phyloP scores from a whole-genome alignment of 2,329 filamentous ascomycete species.

The Fusarium pseudocircinatum region DNA sequence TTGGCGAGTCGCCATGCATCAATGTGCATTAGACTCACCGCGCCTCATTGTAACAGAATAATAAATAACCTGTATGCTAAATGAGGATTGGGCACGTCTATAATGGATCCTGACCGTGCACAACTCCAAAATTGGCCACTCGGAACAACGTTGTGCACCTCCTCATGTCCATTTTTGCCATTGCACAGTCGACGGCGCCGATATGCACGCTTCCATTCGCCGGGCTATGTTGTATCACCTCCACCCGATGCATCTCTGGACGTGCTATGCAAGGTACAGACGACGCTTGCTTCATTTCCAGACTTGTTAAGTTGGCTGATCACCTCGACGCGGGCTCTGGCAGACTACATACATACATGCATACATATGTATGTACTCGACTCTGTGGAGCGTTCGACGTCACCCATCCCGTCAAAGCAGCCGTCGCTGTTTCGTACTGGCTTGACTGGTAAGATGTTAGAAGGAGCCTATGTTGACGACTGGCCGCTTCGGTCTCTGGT shows the following conservation, averaged over 20 bases:
- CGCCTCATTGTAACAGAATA: constrained; percentile 33
- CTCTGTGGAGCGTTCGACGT: constrained; percentile 38
- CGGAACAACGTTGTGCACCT: constrained; percentile 39
- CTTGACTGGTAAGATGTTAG: constrained; percentile 16
- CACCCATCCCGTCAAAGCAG: constrained; percentile 29
- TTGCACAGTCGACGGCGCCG: constrained; percentile 29
- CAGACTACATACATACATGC: constrained; percentile 1
- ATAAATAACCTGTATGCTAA: constrained; percentile 17
- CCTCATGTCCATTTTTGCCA: neutral
- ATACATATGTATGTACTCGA: neutral
- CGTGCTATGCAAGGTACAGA: constrained; percentile 44
- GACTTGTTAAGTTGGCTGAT: constrained; percentile 21
- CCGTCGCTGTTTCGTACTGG: constrained; percentile 11
- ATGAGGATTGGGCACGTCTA: constrained; percentile 23
- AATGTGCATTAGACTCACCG: constrained; percentile 30
- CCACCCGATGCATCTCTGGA: constrained; percentile 36
- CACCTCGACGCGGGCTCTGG: constrained; percentile 31
- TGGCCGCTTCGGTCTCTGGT: constrained; percentile 23
- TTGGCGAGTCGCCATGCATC: constrained; percentile 34
- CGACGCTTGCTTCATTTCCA: constrained; percentile 29
- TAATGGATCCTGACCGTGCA: constrained; percentile 37
- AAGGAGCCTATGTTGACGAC: constrained; percentile 34
- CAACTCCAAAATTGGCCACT: constrained; percentile 40
- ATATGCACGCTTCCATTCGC: constrained; percentile 47
- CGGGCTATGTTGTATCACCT: constrained; percentile 44